A percentile compares a stretch with the other conserved stretches of the same genome.
Evolutionary conservation across 129 eudicot genomes (phyloP).

Genomic region (Centrapalus pauciflorus): DNA sequence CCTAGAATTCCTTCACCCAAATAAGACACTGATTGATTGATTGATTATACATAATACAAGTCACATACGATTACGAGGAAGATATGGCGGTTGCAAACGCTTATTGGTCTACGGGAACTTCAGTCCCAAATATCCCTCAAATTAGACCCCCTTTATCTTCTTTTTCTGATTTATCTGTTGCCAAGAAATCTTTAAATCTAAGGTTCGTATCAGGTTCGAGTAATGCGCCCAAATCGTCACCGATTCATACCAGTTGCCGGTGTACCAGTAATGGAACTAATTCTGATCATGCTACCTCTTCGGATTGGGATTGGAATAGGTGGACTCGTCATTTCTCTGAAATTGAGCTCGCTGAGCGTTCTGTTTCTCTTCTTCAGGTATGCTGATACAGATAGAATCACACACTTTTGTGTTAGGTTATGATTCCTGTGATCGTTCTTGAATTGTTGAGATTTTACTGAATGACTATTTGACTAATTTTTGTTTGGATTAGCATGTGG

Average conservation of each 20-base stretch:
- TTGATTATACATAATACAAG: neutral
- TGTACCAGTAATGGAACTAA: slow-evolving; percentile 18
- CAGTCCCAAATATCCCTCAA: slow-evolving; percentile 45
- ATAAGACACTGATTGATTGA: neutral
- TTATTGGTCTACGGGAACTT: slow-evolving; percentile 55
- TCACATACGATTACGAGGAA: neutral
- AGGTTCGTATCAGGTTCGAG: slow-evolving; percentile 26
- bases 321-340: slow-evolving; percentile 89
- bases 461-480: neutral
- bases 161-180: slow-evolving; percentile 9
- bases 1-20: slow-evolving; percentile 11
- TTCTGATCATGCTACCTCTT: slow-evolving; percentile 33
- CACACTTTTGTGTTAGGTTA: neutral
- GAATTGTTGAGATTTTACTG: neutral
- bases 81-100: slow-evolving; percentile 67
- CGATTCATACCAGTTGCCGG: slow-evolving; percentile 23
- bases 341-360: slow-evolving; percentile 81
- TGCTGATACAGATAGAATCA: neutral
- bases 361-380: slow-evolving; percentile 88
- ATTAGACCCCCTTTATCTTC: slow-evolving; percentile 29
- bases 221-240: slow-evolving; percentile 14
- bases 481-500: neutral
- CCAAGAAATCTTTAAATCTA: slow-evolving; percentile 16
- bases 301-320: slow-evolving; percentile 92
- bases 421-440: neutral